Evolutionary conservation across 2,329 filamentous ascomycete genomes (phyloP), one percentile per base, ranked within the genome.

Genomic region (Chaetomium strumarium): DNA sequence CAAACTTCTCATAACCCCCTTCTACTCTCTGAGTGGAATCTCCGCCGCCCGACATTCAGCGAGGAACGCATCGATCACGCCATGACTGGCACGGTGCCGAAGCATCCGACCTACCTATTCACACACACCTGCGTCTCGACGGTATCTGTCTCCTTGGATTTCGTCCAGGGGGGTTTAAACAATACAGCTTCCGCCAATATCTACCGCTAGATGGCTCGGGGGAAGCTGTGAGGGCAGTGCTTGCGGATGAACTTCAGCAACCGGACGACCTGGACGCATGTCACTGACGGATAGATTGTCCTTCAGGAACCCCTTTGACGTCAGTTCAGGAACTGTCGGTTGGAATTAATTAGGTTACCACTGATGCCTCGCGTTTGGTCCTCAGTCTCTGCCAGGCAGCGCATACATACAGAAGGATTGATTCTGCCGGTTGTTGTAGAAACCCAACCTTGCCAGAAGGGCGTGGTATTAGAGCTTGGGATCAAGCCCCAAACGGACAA

Each of bases 241-340:
- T 51, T 47, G 45, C 57, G 60, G 61, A 40, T 60, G 61, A 63
- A 64, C 56, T 47, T 50, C 30, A 55, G 52, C 48, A 59, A 58
- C 53, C 59, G 63, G 60, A 63, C 55, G 58, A 54, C 55, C 62
- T 58, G 62, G 60, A 60, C 56, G 61, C 56, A 55, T 51, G 49
- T 40, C 43, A 42, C 44, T 55, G 53, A 53, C 47, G 49, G 51
- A 45, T 58, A 56, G n/a, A 48, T 55, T 57, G 17, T 19, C 9
- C 31, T 29, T 38, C 24, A 20, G 12, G 10, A 9, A 7, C 17
- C 33, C 34, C 29, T 20, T 31, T 51, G 44, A 51, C 48, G 41
- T 51, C 51, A 53, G 29, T 46, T 46, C 36, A n/a, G 24, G 16
- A 19, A 7, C 24, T 24, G n/a, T 19, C 10, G 31, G 12, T 17